Evolutionary conservation across 108 stramenopile species (phyloP).

Genomic region (Mediolabrus comicus): DNA sequence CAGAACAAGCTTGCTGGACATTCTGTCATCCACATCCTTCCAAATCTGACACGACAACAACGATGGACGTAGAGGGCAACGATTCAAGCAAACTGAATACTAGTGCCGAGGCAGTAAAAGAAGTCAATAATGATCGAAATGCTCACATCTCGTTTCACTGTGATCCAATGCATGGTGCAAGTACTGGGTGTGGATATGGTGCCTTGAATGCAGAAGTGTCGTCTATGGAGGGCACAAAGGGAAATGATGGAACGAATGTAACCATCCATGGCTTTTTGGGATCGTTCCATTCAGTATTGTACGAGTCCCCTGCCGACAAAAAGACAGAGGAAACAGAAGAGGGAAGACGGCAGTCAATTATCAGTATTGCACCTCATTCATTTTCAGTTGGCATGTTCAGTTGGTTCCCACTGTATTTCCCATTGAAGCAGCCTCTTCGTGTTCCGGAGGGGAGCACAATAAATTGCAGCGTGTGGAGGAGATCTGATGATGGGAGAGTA

Average conservation of each 20-base stretch:
- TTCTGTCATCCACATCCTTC: conserved; percentile 83
- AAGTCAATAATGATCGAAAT: conserved; percentile 40
- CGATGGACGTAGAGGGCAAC: conserved; percentile 7
- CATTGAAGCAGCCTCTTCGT: conserved; percentile 78
- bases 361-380: conserved; percentile 88
- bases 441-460: conserved; percentile 67
- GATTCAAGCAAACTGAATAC: background rate
- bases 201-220: conserved; percentile 52
- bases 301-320: conserved; percentile 37
- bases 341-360: conserved; percentile 33
- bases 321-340: conserved; percentile 15
- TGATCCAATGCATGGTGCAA: conserved; percentile 53
- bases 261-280: conserved; percentile 94
- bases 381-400: conserved; percentile 96
- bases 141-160: conserved; percentile 57
- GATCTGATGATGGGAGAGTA: conserved; percentile 62
- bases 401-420: conserved; percentile 97
- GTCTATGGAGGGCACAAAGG: conserved; percentile 2
- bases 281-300: conserved; percentile 90
- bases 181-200: conserved; percentile 67
- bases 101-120: conserved; percentile 25
- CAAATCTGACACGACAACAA: conserved; percentile 4
- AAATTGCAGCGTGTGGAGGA: conserved; percentile 85
- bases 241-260: conserved; percentile 10
- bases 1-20: conserved; percentile 79